These are phyloP conservation scores for Geotrichum klebahnii DNA, from an alignment of 1,139 yeast genomes.

Conservation along the genomic window DNA sequence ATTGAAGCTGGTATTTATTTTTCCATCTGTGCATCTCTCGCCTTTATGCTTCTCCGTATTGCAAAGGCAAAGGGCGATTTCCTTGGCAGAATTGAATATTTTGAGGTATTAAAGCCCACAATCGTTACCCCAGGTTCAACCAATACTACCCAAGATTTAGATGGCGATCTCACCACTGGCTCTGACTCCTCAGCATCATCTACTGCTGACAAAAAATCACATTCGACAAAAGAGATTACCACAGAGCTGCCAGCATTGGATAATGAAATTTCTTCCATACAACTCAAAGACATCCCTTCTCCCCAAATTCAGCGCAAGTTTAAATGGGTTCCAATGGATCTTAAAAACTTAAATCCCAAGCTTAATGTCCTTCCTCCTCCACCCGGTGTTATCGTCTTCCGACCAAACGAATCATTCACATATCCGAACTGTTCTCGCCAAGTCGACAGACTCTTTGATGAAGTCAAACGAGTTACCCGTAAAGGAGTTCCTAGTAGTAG, in stretches of 20 bases:
- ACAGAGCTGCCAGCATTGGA: constrained; percentile 26
- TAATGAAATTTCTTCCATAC: constrained; percentile 10
- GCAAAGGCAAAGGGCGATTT: constrained; percentile 81
- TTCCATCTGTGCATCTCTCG: constrained; percentile 80
- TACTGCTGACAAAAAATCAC: not conserved
- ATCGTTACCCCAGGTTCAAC: constrained; percentile 28
- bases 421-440: constrained; percentile 79
- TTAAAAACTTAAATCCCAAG: constrained; percentile 54
- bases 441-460: constrained; percentile 64
- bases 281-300: not conserved
- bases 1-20: constrained; percentile 90
- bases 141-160: too few species aligned
- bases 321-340: constrained; percentile 72
- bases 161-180: too few species aligned
- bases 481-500: constrained; percentile 42
- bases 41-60: constrained; percentile 64
- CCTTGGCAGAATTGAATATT: constrained; percentile 60
- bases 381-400: constrained; percentile 81
- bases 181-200: not conserved
- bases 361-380: constrained; percentile 72
- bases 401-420: constrained; percentile 75
- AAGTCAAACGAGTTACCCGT: constrained; percentile 57
- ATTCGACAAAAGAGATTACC: too few species aligned
- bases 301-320: constrained; percentile 8
- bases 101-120: constrained; percentile 49